Percentiles rank a stretch among this genome's conserved stretches.
These are phyloP conservation scores for Rhizomucor pusillus DNA, from an alignment of 371 early-diverging fungal species.

Conservation along the genomic window DNA sequence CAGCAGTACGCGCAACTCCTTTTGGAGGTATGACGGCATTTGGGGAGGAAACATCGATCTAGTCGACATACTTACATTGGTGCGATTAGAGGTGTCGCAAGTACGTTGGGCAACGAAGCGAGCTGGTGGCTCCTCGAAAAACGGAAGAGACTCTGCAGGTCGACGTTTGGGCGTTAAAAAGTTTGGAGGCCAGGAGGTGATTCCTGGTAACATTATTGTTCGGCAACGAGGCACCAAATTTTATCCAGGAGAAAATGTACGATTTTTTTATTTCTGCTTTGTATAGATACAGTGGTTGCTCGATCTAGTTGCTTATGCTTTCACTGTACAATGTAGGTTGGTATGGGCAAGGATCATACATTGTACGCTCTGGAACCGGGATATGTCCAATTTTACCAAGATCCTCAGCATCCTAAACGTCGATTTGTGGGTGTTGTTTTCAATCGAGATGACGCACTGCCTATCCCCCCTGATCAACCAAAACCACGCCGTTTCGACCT, in stretches of 20 bases:
- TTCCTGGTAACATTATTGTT: slow-evolving; percentile 90
- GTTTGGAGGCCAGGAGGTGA: slow-evolving; percentile 77
- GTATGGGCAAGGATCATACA: slow-evolving; percentile 92
- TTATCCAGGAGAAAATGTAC: slow-evolving; percentile 86
- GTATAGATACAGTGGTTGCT: too few relatives aligned
- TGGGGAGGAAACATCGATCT: background rate
- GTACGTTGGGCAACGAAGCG: slow-evolving; percentile 92
- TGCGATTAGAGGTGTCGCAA: slow-evolving; percentile 35
- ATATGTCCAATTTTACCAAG: slow-evolving; percentile 84
- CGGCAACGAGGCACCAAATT: slow-evolving; percentile 92
- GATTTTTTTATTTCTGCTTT: too few relatives aligned
- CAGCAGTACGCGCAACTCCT: slow-evolving; percentile 3
- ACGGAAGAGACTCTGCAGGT: slow-evolving; percentile 93
- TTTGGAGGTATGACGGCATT: slow-evolving; percentile 3
- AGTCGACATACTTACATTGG: background rate
- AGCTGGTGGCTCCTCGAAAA: slow-evolving; percentile 89
- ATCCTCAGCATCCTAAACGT: slow-evolving; percentile 65
- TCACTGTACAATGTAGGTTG: slow-evolving; percentile 51
- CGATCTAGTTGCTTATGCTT: too few relatives aligned
- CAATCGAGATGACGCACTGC: slow-evolving; percentile 64
- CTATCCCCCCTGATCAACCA: slow-evolving; percentile 61
- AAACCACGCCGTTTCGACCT: slow-evolving; percentile 73
- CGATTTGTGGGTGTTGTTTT: slow-evolving; percentile 79
- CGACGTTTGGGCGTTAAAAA: slow-evolving; percentile 93
- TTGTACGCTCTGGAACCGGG: slow-evolving; percentile 81